Percentiles rank a stretch among this genome's conserved stretches.
These are phyloP conservation scores for Hericium coralloides DNA, from an alignment of 768 basidiomycete genomes.

Conservation along the genomic window DNA sequence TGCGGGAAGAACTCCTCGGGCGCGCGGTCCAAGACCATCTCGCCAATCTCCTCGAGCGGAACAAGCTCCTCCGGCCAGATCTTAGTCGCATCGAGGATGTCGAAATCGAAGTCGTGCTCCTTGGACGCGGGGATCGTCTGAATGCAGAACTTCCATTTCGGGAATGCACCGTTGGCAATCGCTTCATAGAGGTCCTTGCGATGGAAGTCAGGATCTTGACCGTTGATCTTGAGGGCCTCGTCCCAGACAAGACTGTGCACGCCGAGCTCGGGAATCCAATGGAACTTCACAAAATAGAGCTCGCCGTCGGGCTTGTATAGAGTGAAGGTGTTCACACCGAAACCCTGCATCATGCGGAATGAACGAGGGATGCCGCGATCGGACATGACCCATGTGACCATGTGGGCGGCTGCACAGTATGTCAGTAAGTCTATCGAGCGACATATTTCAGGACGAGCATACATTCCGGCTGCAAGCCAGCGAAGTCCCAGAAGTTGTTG, in stretches of 20 bases:
- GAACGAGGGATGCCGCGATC: constrained; percentile 83
- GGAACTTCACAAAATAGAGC: constrained; percentile 81
- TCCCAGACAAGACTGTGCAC: constrained; percentile 84
- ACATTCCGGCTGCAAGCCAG: constrained; percentile 61
- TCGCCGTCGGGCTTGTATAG: constrained; percentile 59
- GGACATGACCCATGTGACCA: constrained; percentile 80
- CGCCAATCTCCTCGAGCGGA: constrained; percentile 70
- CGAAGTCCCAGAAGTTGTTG: constrained; percentile 87
- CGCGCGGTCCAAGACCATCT: constrained; percentile 52
- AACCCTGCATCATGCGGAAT: constrained; percentile 83
- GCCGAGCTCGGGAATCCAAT: constrained; percentile 77
- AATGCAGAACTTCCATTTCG: constrained; percentile 75
- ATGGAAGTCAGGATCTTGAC: constrained; percentile 79
- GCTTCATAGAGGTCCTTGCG: constrained; percentile 82
- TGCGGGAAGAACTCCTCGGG: constrained; percentile 80
- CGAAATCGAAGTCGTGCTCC: constrained; percentile 81
- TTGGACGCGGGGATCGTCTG: constrained; percentile 60
- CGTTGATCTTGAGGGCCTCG: constrained; percentile 73
- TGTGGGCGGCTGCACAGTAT: constrained; percentile 46
- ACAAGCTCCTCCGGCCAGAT: constrained; percentile 78
- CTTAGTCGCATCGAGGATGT: constrained; percentile 82
- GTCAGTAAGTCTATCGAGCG: no score
- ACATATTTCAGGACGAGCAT: constrained; percentile 2
- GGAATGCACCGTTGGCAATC: constrained; percentile 57
- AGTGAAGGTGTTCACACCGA: constrained; percentile 81